Evolutionary conservation across 768 basidiomycete species (phyloP).

Genomic region (Tubosaeta brunneosetosa): DNA sequence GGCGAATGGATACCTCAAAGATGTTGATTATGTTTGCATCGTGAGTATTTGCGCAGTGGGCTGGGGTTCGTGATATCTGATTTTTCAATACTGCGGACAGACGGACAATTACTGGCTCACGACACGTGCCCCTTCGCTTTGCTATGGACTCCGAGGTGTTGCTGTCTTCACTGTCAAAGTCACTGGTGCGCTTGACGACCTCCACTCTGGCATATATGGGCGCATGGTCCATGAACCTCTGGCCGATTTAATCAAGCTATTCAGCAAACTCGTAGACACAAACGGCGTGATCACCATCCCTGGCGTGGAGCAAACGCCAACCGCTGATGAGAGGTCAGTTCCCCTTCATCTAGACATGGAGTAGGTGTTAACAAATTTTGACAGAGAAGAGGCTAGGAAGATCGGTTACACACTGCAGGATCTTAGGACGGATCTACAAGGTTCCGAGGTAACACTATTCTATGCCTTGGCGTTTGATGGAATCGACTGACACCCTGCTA

Average conservation of each 20-base stretch:
- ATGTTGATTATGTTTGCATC: conserved; percentile 85
- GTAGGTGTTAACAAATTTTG: not conserved
- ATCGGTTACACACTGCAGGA: not conserved
- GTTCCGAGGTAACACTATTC: not conserved
- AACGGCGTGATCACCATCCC: conserved; percentile 76
- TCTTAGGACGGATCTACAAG: not conserved
- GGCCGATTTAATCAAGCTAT: conserved; percentile 76
- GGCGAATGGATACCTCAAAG: conserved; percentile 64
- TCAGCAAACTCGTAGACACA: conserved; percentile 73
- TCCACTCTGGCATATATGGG: conserved; percentile 85
- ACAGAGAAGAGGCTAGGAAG: not conserved
- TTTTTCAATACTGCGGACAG: conserved; percentile 32
- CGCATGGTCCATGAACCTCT: conserved; percentile 78
- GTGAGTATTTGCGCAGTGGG: conserved; percentile 34
- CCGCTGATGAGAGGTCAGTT: conserved; percentile 38
- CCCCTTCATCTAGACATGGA: not conserved
- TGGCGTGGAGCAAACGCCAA: conserved; percentile 73
- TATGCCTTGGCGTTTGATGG: not conserved
- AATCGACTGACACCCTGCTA: not conserved
- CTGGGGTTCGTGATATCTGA: conserved; percentile 20
- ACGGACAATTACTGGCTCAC: conserved; percentile 92
- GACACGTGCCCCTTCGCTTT: conserved; percentile 65
- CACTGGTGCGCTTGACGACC: conserved; percentile 74
- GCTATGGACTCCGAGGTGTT: conserved; percentile 81
- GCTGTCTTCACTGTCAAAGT: conserved; percentile 76